Base-by-base conservation (phyloP, 1,284 basidiomycete species). In the Butyriboletus appendiculatus region DNA sequence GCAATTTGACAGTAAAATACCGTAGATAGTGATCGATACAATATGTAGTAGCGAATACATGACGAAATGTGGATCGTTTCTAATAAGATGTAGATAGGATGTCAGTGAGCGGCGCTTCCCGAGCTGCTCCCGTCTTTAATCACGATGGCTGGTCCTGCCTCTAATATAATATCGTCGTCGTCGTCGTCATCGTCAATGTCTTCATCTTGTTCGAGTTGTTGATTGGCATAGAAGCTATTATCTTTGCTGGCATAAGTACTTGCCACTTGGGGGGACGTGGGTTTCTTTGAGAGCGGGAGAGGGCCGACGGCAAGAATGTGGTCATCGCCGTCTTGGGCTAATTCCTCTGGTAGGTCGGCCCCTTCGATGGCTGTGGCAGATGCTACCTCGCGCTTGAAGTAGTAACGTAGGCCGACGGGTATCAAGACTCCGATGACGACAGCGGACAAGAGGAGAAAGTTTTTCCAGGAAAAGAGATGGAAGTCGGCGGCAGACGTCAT, bases 401-500 rank as follows among this genome's bases (percentile, higher is more conserved):
- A 88, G 64, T 88, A 92, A 54, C 92, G 82, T 56, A 97, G 74
- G 3, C 89, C 91, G 34, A 98, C 93, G 0, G 96, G 96, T 49
- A 97, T 91, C 71, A 98, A 76, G 4, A 94, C 95, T 2, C 96
- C 96, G 12, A 94, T 80, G 50, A 92, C 88, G 45, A 98, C 88
- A 0, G 91, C 92, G 4, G 84, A 78, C 24, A 96, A 77, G 16
- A 89, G 84, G 58, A 96, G 78, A 63, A 92, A 88, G 73, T 97
- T 97, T 60, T 84, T 82, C 81, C 87, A 88, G 52, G 90, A 96
- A 60, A 98, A 84, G 48, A 98, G 80, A 68, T 96, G 86, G 71
- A 98, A 98, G 70, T 98, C 96, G 38, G 85, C 90, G 0, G 95
- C 80, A 38, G 85, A 88, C 5, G 96, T 96, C 94, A 99, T 98